phyloP scores from a whole-genome alignment of 1,139 yeast species.

The Schwanniomyces etchellsii region DNA sequence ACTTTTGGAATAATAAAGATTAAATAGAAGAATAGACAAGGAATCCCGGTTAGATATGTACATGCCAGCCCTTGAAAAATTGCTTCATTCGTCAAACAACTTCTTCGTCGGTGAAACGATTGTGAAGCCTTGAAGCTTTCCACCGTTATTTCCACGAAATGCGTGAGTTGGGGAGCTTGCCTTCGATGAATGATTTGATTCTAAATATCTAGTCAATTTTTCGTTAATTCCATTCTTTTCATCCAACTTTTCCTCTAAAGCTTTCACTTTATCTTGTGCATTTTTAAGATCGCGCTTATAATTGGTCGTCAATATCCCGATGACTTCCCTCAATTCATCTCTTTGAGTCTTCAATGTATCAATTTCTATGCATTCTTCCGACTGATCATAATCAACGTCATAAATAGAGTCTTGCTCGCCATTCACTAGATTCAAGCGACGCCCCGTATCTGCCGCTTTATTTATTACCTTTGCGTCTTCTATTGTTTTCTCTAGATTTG shows the following conservation, averaged over 20 bases:
- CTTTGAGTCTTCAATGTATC: conserved; percentile 43
- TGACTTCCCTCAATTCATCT: conserved; percentile 55
- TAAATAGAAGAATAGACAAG: no score
- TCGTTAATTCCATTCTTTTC: conserved; percentile 30
- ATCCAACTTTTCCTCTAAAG: conserved; percentile 34
- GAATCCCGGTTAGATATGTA: no score
- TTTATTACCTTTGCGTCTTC: conserved; percentile 9
- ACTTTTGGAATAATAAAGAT: no score
- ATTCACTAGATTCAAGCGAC: conserved; percentile 13
- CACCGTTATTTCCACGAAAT: conserved; percentile 18
- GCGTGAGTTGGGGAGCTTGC: conserved; percentile 3
- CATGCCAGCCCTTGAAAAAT: no score
- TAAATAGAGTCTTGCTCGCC: conserved; percentile 4
- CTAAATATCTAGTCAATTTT: conserved; percentile 24
- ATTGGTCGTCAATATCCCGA: conserved; percentile 29
- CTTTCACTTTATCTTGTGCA: conserved; percentile 39
- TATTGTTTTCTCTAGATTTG: conserved; percentile 33
- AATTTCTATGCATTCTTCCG: conserved; percentile 27
- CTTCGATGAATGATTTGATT: conserved; percentile 3
- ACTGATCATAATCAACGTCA: conserved; percentile 14
- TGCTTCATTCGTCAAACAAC: conserved; percentile 18
- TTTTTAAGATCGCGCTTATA: conserved; percentile 32
- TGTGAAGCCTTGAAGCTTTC: conserved; percentile 37
- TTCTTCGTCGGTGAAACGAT: conserved; percentile 35
- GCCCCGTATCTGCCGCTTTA: conserved; percentile 6